Conservation (phyloP, 2,329 filamentous ascomycete genomes). For the Samsoniella hepiali region DNA sequence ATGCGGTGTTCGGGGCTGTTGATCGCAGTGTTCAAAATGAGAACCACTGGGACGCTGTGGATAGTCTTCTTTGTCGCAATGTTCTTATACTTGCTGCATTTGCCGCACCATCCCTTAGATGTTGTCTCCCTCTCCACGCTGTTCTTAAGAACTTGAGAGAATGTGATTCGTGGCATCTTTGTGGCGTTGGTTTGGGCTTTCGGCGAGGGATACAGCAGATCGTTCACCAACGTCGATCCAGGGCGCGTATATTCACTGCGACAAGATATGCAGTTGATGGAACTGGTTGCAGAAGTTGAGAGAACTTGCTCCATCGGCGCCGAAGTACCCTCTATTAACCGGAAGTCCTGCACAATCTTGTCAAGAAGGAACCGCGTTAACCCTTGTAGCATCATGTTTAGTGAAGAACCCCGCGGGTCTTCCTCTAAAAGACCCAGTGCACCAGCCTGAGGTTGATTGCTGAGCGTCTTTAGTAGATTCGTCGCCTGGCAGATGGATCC, state of each 20-base stretch:
- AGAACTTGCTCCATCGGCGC: conserved; percentile 69
- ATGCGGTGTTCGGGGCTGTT: conserved; percentile 68
- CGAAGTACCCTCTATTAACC: conserved; percentile 60
- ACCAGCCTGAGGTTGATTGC: conserved; percentile 73
- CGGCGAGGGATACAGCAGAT: conserved; percentile 71
- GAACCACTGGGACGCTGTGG: conserved; percentile 74
- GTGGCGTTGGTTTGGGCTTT: conserved; percentile 48
- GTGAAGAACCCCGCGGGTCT: conserved; percentile 66
- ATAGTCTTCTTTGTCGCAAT: conserved; percentile 83
- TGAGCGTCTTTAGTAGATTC: conserved; percentile 87
- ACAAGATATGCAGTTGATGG: conserved; percentile 83
- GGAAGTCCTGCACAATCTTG: conserved; percentile 74
- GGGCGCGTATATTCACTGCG: conserved; percentile 79
- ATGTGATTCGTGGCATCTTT: conserved; percentile 59
- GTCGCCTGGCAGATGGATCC: conserved; percentile 95
- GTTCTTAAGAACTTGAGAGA: conserved; percentile 87
- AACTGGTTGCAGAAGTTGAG: conserved; percentile 66
- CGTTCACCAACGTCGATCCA: conserved; percentile 77
- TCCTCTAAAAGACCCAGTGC: conserved; percentile 83
- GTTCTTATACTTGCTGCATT: conserved; percentile 86
- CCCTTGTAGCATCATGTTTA: conserved; percentile 80
- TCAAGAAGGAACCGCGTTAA: conserved; percentile 83
- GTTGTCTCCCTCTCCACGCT: conserved; percentile 88
- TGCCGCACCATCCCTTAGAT: conserved; percentile 88
- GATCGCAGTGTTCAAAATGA: conserved; percentile 83